Evolutionary conservation across 1,284 basidiomycete genomes (phyloP).

Genomic region (Jaminaea rosea): DNA sequence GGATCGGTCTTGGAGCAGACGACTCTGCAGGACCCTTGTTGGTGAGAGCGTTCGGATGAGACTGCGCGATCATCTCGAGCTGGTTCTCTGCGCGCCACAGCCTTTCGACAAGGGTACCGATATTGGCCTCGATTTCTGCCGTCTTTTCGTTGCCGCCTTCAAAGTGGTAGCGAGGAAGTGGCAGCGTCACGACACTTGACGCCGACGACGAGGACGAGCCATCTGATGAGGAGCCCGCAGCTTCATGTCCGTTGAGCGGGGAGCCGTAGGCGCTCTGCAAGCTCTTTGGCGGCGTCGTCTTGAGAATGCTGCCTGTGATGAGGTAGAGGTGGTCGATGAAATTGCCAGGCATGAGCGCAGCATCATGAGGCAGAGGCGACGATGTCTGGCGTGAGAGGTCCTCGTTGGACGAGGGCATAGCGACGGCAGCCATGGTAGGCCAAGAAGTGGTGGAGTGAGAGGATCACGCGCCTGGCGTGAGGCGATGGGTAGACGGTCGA

Average conservation of each 20-base stretch:
- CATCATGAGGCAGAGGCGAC: slow-evolving; percentile 24
- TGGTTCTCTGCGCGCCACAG: slow-evolving; percentile 37
- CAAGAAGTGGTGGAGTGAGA: too few species aligned
- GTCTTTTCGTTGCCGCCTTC: slow-evolving; percentile 22
- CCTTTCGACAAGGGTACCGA: slow-evolving; percentile 28
- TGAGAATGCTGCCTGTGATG: slow-evolving; percentile 31
- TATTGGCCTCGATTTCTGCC: slow-evolving; percentile 25
- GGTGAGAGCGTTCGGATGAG: neutral
- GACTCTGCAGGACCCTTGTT: too few species aligned
- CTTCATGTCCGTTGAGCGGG: neutral
- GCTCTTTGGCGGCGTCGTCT: slow-evolving; percentile 22
- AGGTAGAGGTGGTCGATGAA: slow-evolving; percentile 38
- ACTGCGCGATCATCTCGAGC: slow-evolving; percentile 11
- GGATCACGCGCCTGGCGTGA: too few species aligned
- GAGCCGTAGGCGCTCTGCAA: slow-evolving; percentile 20
- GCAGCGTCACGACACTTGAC: slow-evolving; percentile 17
- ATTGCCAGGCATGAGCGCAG: slow-evolving; percentile 25
- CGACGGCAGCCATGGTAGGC: too few species aligned
- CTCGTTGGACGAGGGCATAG: too few species aligned
- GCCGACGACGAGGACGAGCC: neutral
- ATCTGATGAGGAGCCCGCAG: neutral
- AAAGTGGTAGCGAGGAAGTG: slow-evolving; percentile 26
- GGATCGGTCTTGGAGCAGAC: too few species aligned
- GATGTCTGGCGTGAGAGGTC: slow-evolving; percentile 33
- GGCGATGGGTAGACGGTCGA: too few species aligned